Base-by-base conservation (phyloP, 1,284 basidiomycete genomes). In the Mycena sp. region DNA sequence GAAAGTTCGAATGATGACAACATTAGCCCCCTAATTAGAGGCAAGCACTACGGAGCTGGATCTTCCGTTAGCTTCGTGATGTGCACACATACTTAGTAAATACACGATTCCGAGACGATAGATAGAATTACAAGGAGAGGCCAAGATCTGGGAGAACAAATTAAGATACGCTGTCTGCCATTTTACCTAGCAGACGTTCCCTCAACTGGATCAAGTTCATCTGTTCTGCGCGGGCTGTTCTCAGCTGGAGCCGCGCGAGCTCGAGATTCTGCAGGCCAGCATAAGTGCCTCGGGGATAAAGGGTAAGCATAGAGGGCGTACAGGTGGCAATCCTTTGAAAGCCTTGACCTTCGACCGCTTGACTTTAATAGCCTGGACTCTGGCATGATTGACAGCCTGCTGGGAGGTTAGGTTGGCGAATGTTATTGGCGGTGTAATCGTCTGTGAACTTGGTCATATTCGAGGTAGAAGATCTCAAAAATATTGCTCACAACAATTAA, bases 281-380 rank as follows among this genome's bases (percentile, higher is more conserved):
- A 44, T 41, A 9, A 21, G 11, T 9, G n/a, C 21, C 6, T 30
- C 26, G 6, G 38, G 19, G 38, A 40, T 40, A 11, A 29, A 21
- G 35, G 30, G 48, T 21, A 50, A 17, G 28, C 35, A 50, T 26
- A 26, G 23, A 28, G 14, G 40, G 11, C 77, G 29, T 66, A 85
- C 83, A 0, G 83, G 82, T 21, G 83, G 82, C 21, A 85, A 70
- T 0, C 83, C 83, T 64, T 80, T 79, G 69, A 83, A 85, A 4
- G 80, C 78, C 53, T 76, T 74, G 10, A 85, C 67, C 63, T 78
- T 81, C 2, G 78, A 77, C 26, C 78, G 72, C 63, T 84, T 85
- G 40, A 74, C 71, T 65, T 78, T 81, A n/a, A 85, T 70, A 5
- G 73, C 72, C 26, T 77, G 71, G 56, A 80, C 78, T 50, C 72